These are phyloP conservation scores for Rhipidocladum racemiflorum DNA, from an alignment of 176 grass and related monocot species.

Conservation along the genomic window DNA sequence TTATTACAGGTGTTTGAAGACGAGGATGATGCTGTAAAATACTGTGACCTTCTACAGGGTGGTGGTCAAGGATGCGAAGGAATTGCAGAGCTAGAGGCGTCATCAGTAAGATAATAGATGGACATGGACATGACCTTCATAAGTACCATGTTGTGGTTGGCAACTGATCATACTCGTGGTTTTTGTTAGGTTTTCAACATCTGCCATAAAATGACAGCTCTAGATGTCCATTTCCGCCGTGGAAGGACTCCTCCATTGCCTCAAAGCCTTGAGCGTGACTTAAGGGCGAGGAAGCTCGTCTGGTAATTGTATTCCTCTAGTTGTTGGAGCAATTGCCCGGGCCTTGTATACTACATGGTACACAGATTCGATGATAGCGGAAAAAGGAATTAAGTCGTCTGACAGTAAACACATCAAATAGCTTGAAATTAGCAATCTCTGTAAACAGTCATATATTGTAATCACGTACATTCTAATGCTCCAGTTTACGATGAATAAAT, in stretches of 20 bases:
- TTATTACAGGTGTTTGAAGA: slow-evolving; percentile 82
- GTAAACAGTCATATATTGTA: slow-evolving; percentile 12
- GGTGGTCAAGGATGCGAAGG: slow-evolving; percentile 89
- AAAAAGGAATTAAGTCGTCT: slow-evolving; percentile 15
- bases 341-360: slow-evolving; percentile 36
- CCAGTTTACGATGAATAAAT: slow-evolving; percentile 41
- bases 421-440: slow-evolving; percentile 4
- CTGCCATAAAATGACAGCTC: slow-evolving; percentile 72
- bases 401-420: slow-evolving; percentile 1
- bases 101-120: slow-evolving; percentile 60
- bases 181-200: slow-evolving; percentile 88
- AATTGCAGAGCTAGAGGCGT: slow-evolving; percentile 90
- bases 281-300: slow-evolving; percentile 68
- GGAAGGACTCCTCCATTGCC: slow-evolving; percentile 68
- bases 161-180: neutral
- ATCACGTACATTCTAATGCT: slow-evolving; percentile 18
- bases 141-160: neutral
- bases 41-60: slow-evolving; percentile 79
- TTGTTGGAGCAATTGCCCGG: slow-evolving; percentile 39
- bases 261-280: slow-evolving; percentile 65
- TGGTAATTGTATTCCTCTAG: slow-evolving; percentile 31
- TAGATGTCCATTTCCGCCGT: slow-evolving; percentile 80
- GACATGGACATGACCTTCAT: neutral
- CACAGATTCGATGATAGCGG: slow-evolving; percentile 21
- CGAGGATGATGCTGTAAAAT: slow-evolving; percentile 74